Evolutionary conservation across 2,329 filamentous ascomycete species (phyloP).

Genomic region (Acephala macrosclerotiorum): DNA sequence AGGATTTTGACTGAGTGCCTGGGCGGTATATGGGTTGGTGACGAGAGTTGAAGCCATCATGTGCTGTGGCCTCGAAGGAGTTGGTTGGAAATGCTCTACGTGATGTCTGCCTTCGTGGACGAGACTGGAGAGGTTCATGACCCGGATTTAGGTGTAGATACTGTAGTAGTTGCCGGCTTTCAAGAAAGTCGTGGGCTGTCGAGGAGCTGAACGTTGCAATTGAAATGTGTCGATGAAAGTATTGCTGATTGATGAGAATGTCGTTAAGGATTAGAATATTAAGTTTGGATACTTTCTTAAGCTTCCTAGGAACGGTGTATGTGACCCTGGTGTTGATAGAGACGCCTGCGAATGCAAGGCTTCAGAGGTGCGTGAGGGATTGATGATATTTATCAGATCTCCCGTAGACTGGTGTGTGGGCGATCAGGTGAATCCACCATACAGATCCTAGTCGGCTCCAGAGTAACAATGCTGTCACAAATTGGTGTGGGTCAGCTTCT

Average conservation of each 20-base stretch:
- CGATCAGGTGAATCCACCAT: slow-evolving; percentile 59
- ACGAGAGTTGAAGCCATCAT: slow-evolving; percentile 55
- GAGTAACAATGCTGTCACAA: slow-evolving; percentile 60
- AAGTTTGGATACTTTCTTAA: slow-evolving; percentile 40
- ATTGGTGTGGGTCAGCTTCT: slow-evolving; percentile 57
- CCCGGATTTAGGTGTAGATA: slow-evolving; percentile 23
- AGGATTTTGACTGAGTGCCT: slow-evolving; percentile 52
- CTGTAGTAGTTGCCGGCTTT: slow-evolving; percentile 2
- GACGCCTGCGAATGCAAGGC: slow-evolving; percentile 43
- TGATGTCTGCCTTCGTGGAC: slow-evolving; percentile 44
- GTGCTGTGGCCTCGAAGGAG: slow-evolving; percentile 44
- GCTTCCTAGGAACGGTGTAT: slow-evolving; percentile 43
- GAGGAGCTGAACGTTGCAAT: slow-evolving; percentile 9
- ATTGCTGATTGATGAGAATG: slow-evolving; percentile 16
- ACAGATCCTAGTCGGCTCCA: slow-evolving; percentile 55
- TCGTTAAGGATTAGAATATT: slow-evolving; percentile 37
- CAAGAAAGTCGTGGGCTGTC: neutral
- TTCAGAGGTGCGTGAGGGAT: slow-evolving; percentile 48
- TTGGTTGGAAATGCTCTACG: slow-evolving; percentile 38
- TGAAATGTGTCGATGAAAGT: slow-evolving; percentile 12
- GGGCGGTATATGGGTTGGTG: slow-evolving; percentile 53
- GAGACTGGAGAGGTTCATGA: slow-evolving; percentile 47
- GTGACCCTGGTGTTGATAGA: slow-evolving; percentile 37
- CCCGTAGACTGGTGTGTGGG: slow-evolving; percentile 54
- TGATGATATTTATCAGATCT: slow-evolving; percentile 58